Base-by-base conservation (phyloP, 106 monocot genomes). In the Platanthera guangdongensis region DNA sequence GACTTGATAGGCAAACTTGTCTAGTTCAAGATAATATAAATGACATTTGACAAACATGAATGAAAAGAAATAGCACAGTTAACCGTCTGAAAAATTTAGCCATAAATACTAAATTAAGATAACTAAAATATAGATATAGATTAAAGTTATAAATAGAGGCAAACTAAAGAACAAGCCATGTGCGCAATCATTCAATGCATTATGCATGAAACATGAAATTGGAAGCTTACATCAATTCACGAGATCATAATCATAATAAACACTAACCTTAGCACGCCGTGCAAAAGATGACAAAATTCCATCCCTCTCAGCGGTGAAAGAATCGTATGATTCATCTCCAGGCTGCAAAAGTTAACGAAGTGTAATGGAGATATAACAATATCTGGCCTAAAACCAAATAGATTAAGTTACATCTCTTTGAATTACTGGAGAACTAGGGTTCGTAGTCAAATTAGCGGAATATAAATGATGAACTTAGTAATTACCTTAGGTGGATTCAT, bases 401-500 rank as follows among this genome's bases (percentile, higher is more conserved):
- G 14, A 70, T 67, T 39, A 67, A 12, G 39, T 14, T 53, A 60
- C 21, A 21, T 60, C 21, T 21, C 59, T 8, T 19, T 60, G 65
- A 30, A 32, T 65, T 65, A 65, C 65, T 65, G 32, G 19, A 59
- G 59, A 60, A 21, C 59, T 60, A 19, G 21, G 59, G 8, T 60
- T 60, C 21, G 19, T 60, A 8, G 65, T 65, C 32, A 65, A 65
- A 65, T 32, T 60, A 60, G 55, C 21, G 18, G 1, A 7, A 60
- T 39, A 70, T 7, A 16, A 46, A n/a, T 11, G 15, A 70, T 47
- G 15, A 70, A 70, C 0, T 65, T 30, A 6, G 15, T n/a, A 21
- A 15, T 81, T 18, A 96, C 95, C 95, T 96, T 93, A 28, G 96
- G 96, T 68, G 93, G 93, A 81, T 96, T 96, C 96, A 96, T 96